Evolutionary conservation across 75 land plant species (phyloP), one percentile per base, ranked within the genome.

Genomic region (Larix kaempferi): DNA sequence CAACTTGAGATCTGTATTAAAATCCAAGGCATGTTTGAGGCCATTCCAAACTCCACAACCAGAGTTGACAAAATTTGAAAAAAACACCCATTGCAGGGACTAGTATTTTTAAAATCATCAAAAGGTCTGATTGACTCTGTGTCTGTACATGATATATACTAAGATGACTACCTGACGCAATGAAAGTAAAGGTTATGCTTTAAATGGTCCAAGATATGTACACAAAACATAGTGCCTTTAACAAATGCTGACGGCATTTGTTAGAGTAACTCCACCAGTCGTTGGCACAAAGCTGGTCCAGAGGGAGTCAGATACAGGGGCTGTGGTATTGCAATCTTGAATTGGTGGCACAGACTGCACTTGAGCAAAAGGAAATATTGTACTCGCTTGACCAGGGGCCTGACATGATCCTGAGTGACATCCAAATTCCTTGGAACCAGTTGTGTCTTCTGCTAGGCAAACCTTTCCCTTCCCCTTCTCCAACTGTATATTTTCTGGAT

Each of bases 241-340:
- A 69, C 72, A 69, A 69, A 69, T 69, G 41, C 72, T 35, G n/a
- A 69, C 72, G 8, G 72, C 72, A 69, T 69, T 69, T 69, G 72
- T 52, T 44, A 69, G 52, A 41, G 72, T 10, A 69, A 69, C 41
- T 69, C 72, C 72, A 69, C 72, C 72, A 21, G 10, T 69, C 49
- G 72, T 21, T 69, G 72, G 49, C 72, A 41, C 72, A 69, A 69
- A 44, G 11, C 35, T 69, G 72, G 41, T 69, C 72, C 72, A 69
- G 3, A 69, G 21, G 72, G 72, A 39, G 11, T 69, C 72, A 69
- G 72, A 69, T 44, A 17, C 72, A 69, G 72, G 72, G 37, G 23
- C 44, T 44, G 41, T 39, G 72, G 44, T 69, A 69, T 69, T 69
- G 72, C 72, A 69, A 41, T 69, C 72, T n/a, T 69, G 72, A 69